These are phyloP conservation scores for Alternaria alternata DNA, from an alignment of 2,329 filamentous ascomycete genomes.

Conservation along the genomic window DNA sequence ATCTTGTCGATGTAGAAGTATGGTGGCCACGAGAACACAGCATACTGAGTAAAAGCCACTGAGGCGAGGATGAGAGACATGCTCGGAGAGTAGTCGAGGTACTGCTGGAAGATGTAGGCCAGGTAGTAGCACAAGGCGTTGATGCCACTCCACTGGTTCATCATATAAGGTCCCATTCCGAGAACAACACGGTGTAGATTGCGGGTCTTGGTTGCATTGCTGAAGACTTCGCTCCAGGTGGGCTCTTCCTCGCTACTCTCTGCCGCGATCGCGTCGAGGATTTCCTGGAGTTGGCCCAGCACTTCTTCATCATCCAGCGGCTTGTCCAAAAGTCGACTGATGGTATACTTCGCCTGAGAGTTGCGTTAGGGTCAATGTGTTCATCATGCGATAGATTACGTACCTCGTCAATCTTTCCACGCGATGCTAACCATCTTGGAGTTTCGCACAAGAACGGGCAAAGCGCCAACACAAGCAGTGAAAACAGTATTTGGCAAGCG, in stretches of 20 bases:
- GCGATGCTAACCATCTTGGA: conserved; percentile 51
- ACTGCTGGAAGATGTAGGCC: conserved; percentile 49
- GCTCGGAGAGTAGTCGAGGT: conserved; percentile 41
- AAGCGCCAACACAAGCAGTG: conserved; percentile 61
- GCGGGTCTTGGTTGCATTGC: conserved; percentile 45
- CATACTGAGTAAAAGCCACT: conserved; percentile 56
- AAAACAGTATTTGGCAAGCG: conserved; percentile 64
- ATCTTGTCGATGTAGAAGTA: conserved; percentile 58
- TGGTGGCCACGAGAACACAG: conserved; percentile 51
- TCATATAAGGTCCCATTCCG: conserved; percentile 51
- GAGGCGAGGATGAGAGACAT: conserved; percentile 45
- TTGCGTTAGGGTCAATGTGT: background rate
- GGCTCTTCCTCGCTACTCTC: conserved; percentile 44
- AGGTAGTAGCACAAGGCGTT: conserved; percentile 50
- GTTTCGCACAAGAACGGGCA: conserved; percentile 51
- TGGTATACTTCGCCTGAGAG: conserved; percentile 23
- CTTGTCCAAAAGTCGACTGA: conserved; percentile 45
- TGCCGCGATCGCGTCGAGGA: conserved; percentile 43
- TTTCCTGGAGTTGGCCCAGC: conserved; percentile 48
- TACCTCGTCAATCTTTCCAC: conserved; percentile 35
- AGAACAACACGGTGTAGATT: conserved; percentile 49
- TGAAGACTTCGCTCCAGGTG: conserved; percentile 49
- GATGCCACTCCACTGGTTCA: conserved; percentile 51
- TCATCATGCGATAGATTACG: background rate
- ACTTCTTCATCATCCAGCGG: conserved; percentile 43